These are phyloP conservation scores for Biscogniauxia sp. DNA, from an alignment of 2,329 filamentous ascomycete genomes.

Conservation along the genomic window DNA sequence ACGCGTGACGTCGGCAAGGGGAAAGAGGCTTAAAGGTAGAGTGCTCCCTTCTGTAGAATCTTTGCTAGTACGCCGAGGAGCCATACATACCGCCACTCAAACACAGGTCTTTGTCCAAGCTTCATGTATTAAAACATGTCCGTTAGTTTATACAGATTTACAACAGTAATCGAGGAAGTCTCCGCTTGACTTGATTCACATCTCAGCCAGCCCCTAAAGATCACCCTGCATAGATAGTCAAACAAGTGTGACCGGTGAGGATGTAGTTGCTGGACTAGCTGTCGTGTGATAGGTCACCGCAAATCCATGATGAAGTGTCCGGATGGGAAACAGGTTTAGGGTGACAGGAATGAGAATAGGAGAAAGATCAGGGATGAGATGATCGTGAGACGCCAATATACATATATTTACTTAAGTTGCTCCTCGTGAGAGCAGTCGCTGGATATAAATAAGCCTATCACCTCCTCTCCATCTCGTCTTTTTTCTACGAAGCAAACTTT, in stretches of 20 bases:
- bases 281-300: neutral
- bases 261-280: neutral
- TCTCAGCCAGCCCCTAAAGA: neutral
- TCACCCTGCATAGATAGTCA: neutral
- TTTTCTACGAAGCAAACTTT: neutral
- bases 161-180: neutral
- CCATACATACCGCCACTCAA: neutral
- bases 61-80: neutral
- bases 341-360: neutral
- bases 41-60: neutral
- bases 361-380: neutral
- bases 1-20: neutral
- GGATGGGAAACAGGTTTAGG: neutral
- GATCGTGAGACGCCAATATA: neutral
- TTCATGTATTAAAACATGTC: neutral
- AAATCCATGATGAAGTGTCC: neutral
- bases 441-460: neutral
- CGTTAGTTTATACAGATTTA: neutral
- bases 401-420: neutral
- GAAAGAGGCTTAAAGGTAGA: neutral
- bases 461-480: neutral
- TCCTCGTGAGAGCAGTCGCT: neutral
- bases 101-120: neutral
- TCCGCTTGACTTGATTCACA: neutral
- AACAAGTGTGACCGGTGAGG: neutral